phyloP scores from a whole-genome alignment of 768 basidiomycete species.

The Tulasnella sp. region DNA sequence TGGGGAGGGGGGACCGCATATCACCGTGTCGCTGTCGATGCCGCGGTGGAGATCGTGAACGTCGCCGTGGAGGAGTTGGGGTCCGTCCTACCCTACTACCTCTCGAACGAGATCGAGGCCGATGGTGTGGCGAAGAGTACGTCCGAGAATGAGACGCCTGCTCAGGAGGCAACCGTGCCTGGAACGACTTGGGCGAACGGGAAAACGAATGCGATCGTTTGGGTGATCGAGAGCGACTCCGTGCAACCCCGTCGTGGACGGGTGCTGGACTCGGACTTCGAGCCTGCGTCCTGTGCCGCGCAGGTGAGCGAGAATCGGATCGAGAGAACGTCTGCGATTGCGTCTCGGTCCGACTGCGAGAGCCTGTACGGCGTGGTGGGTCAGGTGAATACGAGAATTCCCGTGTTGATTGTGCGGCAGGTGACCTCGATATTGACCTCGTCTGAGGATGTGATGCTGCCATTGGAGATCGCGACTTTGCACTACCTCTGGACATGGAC shows the following conservation, averaged over 20 bases:
- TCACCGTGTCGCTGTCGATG: not conserved
- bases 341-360: not conserved
- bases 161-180: not conserved
- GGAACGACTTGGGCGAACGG: not conserved
- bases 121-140: slow-evolving; percentile 2
- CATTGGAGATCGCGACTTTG: no score
- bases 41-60: not conserved
- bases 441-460: no score
- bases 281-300: no score
- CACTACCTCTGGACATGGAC: no score
- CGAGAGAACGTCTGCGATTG: not conserved
- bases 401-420: no score
- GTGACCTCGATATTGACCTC: no score
- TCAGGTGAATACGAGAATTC: no score
- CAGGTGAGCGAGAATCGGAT: no score
- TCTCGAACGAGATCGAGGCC: slow-evolving; percentile 12
- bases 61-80: no score
- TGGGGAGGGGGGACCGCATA: not conserved
- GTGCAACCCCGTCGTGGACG: not conserved
- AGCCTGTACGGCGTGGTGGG: no score
- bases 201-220: not conserved
- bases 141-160: not conserved
- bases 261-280: no score
- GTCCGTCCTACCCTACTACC: not conserved
- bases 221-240: not conserved